A percentile compares a stretch with the other conserved stretches of the same genome.
These are phyloP conservation scores for Lippia alba DNA, from an alignment of 305 asterid genomes.

Conservation along the genomic window DNA sequence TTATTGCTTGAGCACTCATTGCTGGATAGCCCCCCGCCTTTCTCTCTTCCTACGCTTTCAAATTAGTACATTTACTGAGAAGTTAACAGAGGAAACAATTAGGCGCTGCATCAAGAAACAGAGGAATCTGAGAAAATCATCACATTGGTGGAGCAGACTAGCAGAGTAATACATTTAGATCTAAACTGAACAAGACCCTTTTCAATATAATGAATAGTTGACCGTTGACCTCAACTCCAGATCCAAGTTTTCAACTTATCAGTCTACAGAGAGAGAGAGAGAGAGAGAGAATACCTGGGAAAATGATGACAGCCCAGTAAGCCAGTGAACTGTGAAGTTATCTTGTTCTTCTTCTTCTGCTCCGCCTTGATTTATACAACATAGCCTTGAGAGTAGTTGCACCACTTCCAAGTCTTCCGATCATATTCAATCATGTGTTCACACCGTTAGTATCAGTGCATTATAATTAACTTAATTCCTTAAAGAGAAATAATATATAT, in stretches of 20 bases:
- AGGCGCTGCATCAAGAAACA: constrained; percentile 15
- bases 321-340: too few species aligned
- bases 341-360: too few species aligned
- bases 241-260: background rate
- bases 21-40: background rate
- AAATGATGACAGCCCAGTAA: too few species aligned
- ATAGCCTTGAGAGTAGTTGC: too few species aligned
- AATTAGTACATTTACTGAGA: constrained; percentile 4
- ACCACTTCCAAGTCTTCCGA: too few species aligned
- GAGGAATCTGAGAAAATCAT: background rate
- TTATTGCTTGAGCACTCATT: background rate
- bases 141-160: too few species aligned
- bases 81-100: background rate
- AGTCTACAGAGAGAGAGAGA: background rate
- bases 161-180: constrained; percentile 1
- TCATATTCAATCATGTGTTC: too few species aligned
- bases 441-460: too few species aligned
- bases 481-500: too few species aligned
- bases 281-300: background rate
- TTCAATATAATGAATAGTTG: background rate
- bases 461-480: too few species aligned
- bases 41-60: background rate
- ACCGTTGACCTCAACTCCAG: background rate
- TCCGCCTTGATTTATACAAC: too few species aligned
- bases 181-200: background rate